Conservation (phyloP, 2,329 filamentous ascomycete species). For the Ascochyta pisi region DNA sequence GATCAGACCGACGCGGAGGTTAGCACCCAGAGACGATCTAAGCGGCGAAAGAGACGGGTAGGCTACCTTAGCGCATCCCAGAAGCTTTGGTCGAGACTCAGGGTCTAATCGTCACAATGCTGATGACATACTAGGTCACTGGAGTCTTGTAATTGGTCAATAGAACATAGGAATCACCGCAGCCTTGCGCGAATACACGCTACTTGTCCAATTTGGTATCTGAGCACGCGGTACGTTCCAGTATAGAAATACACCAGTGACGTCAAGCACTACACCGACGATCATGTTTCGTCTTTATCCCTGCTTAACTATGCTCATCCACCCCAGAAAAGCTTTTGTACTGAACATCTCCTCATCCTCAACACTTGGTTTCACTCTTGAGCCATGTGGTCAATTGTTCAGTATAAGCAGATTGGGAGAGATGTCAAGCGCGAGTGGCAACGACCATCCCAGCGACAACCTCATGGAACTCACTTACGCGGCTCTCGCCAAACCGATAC, state of each 20-base stretch:
- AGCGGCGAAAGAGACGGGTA: not conserved
- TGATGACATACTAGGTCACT: not conserved
- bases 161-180: not conserved
- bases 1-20: not conserved
- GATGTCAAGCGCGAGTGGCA: not conserved
- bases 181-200: not conserved
- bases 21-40: not conserved
- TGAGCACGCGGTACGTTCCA: not conserved
- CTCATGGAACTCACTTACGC: not conserved
- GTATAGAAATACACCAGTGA: not conserved
- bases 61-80: not conserved
- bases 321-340: not conserved
- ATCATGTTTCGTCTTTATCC: not conserved
- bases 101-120: not conserved
- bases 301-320: not conserved
- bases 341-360: not conserved
- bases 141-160: not conserved
- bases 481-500: not conserved
- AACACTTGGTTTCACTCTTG: not conserved
- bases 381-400: conserved; percentile 6
- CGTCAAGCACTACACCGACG: not conserved
- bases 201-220: not conserved
- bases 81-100: not conserved
- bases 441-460: not conserved
- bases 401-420: conserved; percentile 1